Percentiles rank a stretch among this genome's conserved stretches.
These are phyloP conservation scores for Thermothelomyces thermophilus DNA, from an alignment of 2,329 filamentous ascomycete genomes.

Conservation along the genomic window DNA sequence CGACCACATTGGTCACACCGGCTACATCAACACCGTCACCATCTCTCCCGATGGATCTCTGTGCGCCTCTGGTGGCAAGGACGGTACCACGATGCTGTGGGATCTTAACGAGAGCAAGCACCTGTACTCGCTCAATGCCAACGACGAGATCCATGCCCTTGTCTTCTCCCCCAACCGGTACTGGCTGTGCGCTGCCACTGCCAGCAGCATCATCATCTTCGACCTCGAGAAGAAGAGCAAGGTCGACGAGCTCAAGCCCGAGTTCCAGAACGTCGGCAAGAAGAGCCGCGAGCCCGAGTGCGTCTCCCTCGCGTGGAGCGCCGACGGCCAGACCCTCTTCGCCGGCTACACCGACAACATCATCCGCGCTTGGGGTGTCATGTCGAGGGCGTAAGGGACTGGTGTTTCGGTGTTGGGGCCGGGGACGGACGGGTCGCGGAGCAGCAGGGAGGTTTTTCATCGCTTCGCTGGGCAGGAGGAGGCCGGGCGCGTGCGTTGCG, in stretches of 20 bases:
- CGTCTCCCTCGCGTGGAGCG: constrained; percentile 93
- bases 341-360: constrained; percentile 99
- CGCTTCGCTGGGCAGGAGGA: constrained; percentile 19
- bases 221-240: constrained; percentile 99
- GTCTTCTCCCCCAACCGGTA: constrained; percentile 99
- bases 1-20: constrained; percentile 99
- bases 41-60: constrained; percentile 99
- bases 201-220: constrained; percentile 99
- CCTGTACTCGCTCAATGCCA: constrained; percentile 98
- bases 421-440: constrained; percentile 13
- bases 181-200: constrained; percentile 98
- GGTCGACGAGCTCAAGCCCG: constrained; percentile 99
- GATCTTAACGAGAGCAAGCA: constrained; percentile 99
- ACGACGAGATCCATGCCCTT: constrained; percentile 99
- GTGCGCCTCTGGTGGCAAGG: constrained; percentile 98
- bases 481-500: constrained; percentile 17
- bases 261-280: constrained; percentile 93
- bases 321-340: constrained; percentile 98
- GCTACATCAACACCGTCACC: constrained; percentile 99
- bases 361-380: constrained; percentile 96
- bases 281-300: constrained; percentile 99
- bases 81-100: constrained; percentile 99
- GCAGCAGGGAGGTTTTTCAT: constrained; percentile 21
- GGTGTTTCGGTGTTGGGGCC: constrained; percentile 16
- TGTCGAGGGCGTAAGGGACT: constrained; percentile 72